phyloP scores from a whole-genome alignment of 805 yeast species.

The Candida nemodendra region DNA sequence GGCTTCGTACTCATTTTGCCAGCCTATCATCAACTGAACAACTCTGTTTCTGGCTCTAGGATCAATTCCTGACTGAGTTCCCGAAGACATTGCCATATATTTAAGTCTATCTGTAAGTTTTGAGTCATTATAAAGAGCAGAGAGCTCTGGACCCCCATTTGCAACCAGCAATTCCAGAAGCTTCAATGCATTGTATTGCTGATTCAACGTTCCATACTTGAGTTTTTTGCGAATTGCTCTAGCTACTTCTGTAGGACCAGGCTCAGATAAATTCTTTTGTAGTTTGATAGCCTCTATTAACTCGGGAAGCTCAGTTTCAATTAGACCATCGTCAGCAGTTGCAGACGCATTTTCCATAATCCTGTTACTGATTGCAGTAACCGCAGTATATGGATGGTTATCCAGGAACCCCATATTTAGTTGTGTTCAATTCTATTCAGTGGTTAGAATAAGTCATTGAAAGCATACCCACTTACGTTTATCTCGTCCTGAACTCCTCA shows the following conservation, averaged over 20 bases:
- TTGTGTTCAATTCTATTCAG: too few relatives aligned
- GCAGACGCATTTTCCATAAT: conserved; percentile 43
- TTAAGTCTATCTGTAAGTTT: conserved; percentile 64
- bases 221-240: conserved; percentile 84
- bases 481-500: too few relatives aligned
- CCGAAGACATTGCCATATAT: conserved; percentile 40
- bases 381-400: conserved; percentile 67
- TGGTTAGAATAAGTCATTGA: too few relatives aligned
- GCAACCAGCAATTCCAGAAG: conserved; percentile 59
- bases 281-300: conserved; percentile 52
- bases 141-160: conserved; percentile 46
- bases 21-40: conserved; percentile 53
- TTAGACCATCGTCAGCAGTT: conserved; percentile 39
- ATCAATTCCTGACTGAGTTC: conserved; percentile 30
- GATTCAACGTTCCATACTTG: conserved; percentile 72
- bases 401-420: conserved; percentile 53
- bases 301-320: conserved; percentile 50
- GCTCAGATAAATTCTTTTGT: conserved; percentile 27
- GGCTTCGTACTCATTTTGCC: conserved; percentile 61
- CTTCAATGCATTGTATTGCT: conserved; percentile 64
- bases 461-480: too few relatives aligned
- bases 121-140: conserved; percentile 60
- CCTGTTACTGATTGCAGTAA: conserved; percentile 62
- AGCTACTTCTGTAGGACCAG: conserved; percentile 75
- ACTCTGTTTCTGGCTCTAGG: conserved; percentile 47